phyloP scores from a whole-genome alignment of 306 rosid genomes.

The Ammopiptanthus mongolicus region DNA sequence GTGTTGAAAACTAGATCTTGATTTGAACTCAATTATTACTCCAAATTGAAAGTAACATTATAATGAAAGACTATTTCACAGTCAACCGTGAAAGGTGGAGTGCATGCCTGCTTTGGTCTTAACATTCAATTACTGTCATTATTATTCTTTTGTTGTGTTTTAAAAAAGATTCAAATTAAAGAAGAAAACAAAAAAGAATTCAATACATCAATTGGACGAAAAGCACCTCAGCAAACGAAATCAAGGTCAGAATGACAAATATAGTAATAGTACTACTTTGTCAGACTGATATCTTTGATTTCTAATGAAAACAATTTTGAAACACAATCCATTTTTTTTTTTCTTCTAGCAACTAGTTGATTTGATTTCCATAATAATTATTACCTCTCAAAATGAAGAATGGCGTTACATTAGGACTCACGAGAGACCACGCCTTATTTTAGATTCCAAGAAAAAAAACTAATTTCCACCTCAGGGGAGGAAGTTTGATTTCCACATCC shows the following conservation, averaged over 20 bases:
- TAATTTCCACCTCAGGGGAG: too few species aligned
- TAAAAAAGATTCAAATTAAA: neutral
- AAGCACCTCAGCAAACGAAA: neutral
- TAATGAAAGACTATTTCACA: neutral
- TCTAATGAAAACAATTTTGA: neutral
- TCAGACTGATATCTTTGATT: too few species aligned
- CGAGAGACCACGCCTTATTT: too few species aligned
- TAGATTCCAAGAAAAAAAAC: too few species aligned
- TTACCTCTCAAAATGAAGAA: too few species aligned
- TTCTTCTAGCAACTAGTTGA: neutral
- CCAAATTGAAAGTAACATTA: neutral
- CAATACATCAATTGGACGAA: neutral
- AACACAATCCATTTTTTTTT: neutral
- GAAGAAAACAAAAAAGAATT: neutral
- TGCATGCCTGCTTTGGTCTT: neutral
- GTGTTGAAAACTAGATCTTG: neutral
- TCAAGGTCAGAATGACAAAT: neutral
- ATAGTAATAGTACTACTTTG: too few species aligned
- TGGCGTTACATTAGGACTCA: too few species aligned
- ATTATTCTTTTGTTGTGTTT: neutral
- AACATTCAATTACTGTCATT: neutral
- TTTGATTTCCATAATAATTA: neutral
- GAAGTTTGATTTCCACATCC: too few species aligned
- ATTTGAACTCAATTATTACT: neutral
- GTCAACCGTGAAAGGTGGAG: neutral